Evolutionary conservation across 495 filamentous ascomycete genomes (phyloP), one percentile per base, ranked within the genome.

Genomic region (Extremus antarcticus): DNA sequence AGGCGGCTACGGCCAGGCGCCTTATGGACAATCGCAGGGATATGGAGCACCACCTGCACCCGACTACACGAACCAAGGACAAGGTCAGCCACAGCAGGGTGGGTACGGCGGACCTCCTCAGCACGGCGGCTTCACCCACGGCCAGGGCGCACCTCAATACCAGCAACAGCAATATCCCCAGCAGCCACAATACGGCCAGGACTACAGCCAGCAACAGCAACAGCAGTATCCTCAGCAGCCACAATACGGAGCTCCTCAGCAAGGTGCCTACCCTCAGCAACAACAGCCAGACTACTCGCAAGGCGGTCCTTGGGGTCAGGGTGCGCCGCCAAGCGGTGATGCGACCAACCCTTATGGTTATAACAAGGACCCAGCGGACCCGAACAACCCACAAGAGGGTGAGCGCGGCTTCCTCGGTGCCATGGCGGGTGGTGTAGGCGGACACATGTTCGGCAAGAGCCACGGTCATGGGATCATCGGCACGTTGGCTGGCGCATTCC

Each of bases 71-170:
- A 47, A 53, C 25, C 61, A 57, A 19, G 64, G 66, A 46, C 51
- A 50, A 22, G 51, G 50, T 10, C 63, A 57, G 11, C 63, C 55
- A 16, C 71, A 73, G 21, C 51, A 65, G 43, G 57, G 69, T 49
- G 59, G 10, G 53, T 43, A 68, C 19, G 73, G 72, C 43, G 77
- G 73, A 0, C 74, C 77, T 7, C 75, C 74, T 4, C 65, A 67
- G 19, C 64, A 73, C 24, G 68, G 73, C 23, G 75, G 76, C 23
- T 78, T 74, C 58, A 71, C 73, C 49, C 69, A 74, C 49, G 68
- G 68, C 19, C 25, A 50, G 19, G 61, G 64, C 47, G 46, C 52
- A 51, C 61, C 63, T 54, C 57, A 45, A 53, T 63, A 65, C 57
- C 62, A 63, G 19, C 25, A 55, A 17, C 53, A 55, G 47, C 35